Conservation (phyloP, 2,329 filamentous ascomycete genomes). For the Colletotrichum tabaci region DNA sequence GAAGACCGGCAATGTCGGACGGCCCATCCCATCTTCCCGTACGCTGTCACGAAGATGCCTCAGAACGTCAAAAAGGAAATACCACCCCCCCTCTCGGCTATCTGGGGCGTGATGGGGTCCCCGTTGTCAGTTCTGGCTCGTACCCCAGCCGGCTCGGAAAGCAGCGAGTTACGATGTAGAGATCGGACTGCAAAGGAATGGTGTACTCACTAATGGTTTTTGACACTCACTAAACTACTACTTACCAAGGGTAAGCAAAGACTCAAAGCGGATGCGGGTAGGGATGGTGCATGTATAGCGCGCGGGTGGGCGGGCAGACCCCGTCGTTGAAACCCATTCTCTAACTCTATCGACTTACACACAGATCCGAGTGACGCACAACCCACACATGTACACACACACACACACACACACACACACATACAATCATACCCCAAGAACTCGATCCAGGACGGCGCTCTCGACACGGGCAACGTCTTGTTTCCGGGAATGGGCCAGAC, state of each 20-base stretch:
- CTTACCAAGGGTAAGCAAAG: too few species aligned
- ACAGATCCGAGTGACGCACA: constrained; percentile 42
- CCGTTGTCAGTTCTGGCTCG: background rate
- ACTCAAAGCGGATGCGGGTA: background rate
- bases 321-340: constrained; percentile 40
- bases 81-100: background rate
- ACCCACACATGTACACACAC: too few species aligned
- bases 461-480: constrained; percentile 27
- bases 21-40: constrained; percentile 31
- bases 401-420: too few species aligned
- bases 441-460: background rate
- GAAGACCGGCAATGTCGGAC: constrained; percentile 31
- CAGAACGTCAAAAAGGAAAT: constrained; percentile 28
- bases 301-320: constrained; percentile 33
- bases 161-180: background rate
- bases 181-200: constrained; percentile 11
- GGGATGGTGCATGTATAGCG: constrained; percentile 25
- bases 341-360: constrained; percentile 42
- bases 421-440: too few species aligned
- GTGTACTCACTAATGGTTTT: too few species aligned
- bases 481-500: constrained; percentile 23
- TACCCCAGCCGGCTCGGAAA: background rate
- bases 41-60: constrained; percentile 36
- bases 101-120: constrained; percentile 26
- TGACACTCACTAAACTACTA: too few species aligned